Evolutionary conservation across 1,284 basidiomycete species (phyloP), one percentile per base, ranked within the genome.

Genomic region (Chalciporus piperatoides): DNA sequence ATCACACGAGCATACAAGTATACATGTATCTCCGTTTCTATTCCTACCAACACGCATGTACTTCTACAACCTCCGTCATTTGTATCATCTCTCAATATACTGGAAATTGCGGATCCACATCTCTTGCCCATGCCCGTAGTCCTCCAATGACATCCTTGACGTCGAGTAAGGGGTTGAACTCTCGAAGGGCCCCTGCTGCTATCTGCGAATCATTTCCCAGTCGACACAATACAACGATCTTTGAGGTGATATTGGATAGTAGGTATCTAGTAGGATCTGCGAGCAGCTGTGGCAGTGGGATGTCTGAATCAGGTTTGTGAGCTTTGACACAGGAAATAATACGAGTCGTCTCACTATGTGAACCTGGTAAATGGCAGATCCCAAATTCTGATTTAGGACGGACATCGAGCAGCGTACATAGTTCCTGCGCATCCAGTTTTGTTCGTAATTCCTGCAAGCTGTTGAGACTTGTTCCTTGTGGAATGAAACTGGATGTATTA

Each of bases 201-300:
- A 93, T 76, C 61, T 92, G 88, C 0, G 93, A 97, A 67, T 98
- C 96, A 64, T 97, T 98, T 0, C 96, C 95, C 17, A 93, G 74
- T 19, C 92, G 78, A 68, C 95, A 98, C 30, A 97, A 68, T 21
- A 97, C 73, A 50, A 81, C 76, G 49, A 80, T 63, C 39, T 55
- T 55, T 6, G 56, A 61, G 7, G 56, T 51, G 28, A 51, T 36
- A 40, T 63, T 54, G 11, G 52, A 19, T 8, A 71, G 62, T 30
- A 79, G 47, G 48, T 74, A 67, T 7, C 67, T 55, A 4, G 60
- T 55, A 0, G 90, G 89, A 53, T 84, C 68, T 3, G 79, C 77
- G 9, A 85, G 70, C 0, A 92, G 67, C 27, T 78, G 71, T 25
- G 73, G 68, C 9, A 92, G 71, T 0, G 90, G 87, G 3, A 92